These are phyloP conservation scores for Solanum etuberosum DNA, from an alignment of 257 asterid species.

Conservation along the genomic window DNA sequence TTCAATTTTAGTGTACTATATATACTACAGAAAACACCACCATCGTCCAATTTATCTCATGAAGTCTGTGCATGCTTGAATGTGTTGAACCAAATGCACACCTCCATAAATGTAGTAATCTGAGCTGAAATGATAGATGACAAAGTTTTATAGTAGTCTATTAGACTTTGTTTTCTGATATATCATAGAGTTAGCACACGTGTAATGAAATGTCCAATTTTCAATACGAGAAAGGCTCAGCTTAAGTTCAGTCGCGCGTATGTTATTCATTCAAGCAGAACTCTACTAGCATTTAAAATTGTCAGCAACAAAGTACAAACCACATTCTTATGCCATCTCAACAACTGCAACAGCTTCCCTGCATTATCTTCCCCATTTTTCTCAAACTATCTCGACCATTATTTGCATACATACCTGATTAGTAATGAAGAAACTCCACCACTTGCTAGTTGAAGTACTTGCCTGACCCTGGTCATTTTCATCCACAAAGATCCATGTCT, in stretches of 20 bases:
- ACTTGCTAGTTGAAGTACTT: not conserved
- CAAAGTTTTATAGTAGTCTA: not conserved
- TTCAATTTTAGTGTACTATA: not conserved
- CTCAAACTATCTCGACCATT: not conserved
- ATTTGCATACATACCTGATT: not conserved
- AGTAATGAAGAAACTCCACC: not conserved
- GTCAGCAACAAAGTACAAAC: not conserved
- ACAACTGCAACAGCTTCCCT: not conserved
- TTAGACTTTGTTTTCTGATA: not conserved
- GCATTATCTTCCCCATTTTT: not conserved
- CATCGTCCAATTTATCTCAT: not conserved
- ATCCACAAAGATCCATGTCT: constrained; percentile 23
- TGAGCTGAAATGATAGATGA: not conserved
- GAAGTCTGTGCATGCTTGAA: not conserved
- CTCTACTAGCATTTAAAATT: not conserved
- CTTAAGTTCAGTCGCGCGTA: not conserved
- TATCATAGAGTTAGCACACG: not conserved
- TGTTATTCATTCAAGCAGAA: not conserved
- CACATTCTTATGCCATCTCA: not conserved
- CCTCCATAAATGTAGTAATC: not conserved
- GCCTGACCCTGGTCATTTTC: not conserved
- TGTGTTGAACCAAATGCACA: not conserved
- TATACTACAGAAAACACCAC: not conserved
- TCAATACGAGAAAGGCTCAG: not conserved
- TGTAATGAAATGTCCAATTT: not conserved